These are phyloP conservation scores for Hemerocallis citrina DNA, from an alignment of 106 monocot species.

Conservation along the genomic window DNA sequence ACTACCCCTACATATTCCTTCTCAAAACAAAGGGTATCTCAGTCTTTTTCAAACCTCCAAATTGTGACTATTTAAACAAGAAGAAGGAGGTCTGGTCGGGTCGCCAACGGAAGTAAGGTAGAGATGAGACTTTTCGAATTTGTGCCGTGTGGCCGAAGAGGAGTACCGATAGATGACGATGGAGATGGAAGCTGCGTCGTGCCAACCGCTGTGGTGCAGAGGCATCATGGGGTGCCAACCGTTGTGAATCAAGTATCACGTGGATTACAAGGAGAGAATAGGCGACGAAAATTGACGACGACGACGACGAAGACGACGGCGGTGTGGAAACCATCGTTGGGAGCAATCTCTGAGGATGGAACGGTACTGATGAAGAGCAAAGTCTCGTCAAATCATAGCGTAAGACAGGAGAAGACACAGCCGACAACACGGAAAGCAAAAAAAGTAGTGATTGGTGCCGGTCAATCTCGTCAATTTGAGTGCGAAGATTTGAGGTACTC, in stretches of 20 bases:
- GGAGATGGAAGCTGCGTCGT: too few relatives aligned
- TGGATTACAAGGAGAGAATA: not conserved
- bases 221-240: not conserved
- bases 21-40: too few relatives aligned
- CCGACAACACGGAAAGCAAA: not conserved
- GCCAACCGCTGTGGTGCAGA: too few relatives aligned
- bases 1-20: too few relatives aligned
- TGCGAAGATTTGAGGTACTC: too few relatives aligned
- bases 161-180: not conserved
- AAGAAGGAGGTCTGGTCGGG: too few relatives aligned
- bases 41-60: too few relatives aligned
- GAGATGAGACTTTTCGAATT: conserved; percentile 15
- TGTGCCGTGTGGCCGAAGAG: conserved; percentile 1
- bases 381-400: not conserved
- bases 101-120: not conserved
- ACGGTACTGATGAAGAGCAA: not conserved
- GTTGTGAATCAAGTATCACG: not conserved
- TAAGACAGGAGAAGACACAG: not conserved
- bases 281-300: not conserved
- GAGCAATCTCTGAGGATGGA: conserved; percentile 28
- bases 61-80: too few relatives aligned
- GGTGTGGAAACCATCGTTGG: conserved; percentile 34
- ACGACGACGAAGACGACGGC: not conserved
- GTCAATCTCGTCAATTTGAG: too few relatives aligned
- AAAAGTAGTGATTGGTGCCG: too few relatives aligned